Percentiles rank a stretch among this genome's conserved stretches.
Evolutionary conservation across 768 basidiomycete genomes (phyloP).

Genomic region (Thelephora aurantiotincta): DNA sequence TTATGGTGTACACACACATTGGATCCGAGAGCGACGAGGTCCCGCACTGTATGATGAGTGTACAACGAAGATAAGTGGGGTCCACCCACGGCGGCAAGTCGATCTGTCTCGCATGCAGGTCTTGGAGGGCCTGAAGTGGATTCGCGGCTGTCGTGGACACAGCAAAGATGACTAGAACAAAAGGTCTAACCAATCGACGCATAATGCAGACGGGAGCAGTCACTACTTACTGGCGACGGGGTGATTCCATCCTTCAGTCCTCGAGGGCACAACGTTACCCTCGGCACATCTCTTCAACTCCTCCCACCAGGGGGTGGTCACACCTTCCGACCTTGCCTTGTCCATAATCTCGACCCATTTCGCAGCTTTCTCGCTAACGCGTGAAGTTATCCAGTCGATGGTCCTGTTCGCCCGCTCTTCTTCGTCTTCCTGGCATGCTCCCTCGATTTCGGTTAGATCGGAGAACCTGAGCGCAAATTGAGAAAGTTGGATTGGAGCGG

Average conservation of each 20-base stretch:
- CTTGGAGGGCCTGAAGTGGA: constrained; percentile 65
- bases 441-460: constrained; percentile 55
- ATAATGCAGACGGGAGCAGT: constrained; percentile 2
- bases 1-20: constrained; percentile 39
- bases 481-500: constrained; percentile 53
- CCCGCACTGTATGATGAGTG: constrained; percentile 62
- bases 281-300: constrained; percentile 66
- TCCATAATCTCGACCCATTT: constrained; percentile 57
- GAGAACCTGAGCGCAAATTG: constrained; percentile 73
- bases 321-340: constrained; percentile 17
- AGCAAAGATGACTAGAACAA: constrained; percentile 52
- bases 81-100: constrained; percentile 81
- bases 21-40: constrained; percentile 59
- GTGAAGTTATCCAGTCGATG: constrained; percentile 77
- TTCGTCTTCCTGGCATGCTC: constrained; percentile 65
- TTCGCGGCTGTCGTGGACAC: constrained; percentile 75
- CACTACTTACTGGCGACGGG: constrained; percentile 53
- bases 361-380: constrained; percentile 45
- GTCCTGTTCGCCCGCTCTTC: constrained; percentile 63
- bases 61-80: constrained; percentile 52
- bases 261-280: constrained; percentile 62
- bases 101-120: constrained; percentile 49
- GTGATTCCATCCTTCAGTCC: constrained; percentile 75
- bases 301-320: constrained; percentile 76
- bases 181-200: background rate